phyloP scores from a whole-genome alignment of 768 basidiomycete species.

The Dioszegia aurantiaca region DNA sequence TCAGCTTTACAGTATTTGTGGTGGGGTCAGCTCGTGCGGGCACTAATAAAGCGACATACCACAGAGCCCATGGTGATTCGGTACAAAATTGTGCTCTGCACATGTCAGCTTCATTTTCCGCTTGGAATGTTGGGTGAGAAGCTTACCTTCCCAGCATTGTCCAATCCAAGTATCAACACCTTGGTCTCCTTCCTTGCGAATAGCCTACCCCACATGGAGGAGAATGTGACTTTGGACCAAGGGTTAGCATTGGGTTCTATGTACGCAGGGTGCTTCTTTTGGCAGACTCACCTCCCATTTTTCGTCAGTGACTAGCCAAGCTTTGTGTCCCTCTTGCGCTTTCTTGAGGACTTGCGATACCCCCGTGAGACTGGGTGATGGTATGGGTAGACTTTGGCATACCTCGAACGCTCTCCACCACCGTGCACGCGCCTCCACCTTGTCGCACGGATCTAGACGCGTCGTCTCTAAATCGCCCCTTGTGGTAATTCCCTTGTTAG shows the following conservation, averaged over 20 bases:
- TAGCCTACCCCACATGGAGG: conserved; percentile 46
- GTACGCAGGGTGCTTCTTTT: neutral
- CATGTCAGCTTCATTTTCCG: neutral
- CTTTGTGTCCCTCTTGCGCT: too few species aligned
- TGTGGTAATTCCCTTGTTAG: neutral
- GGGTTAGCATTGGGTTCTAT: neutral
- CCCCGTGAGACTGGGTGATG: too few species aligned
- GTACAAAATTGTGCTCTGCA: conserved; percentile 49
- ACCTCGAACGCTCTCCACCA: too few species aligned
- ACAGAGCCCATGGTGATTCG: conserved; percentile 52
- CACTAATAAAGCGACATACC: too few species aligned
- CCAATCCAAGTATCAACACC: conserved; percentile 51
- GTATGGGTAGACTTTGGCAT: too few species aligned
- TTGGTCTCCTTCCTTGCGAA: conserved; percentile 51
- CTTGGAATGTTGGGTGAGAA: neutral
- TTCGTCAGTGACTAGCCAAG: too few species aligned
- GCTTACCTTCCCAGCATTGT: conserved; percentile 52
- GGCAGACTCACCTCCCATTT: conserved; percentile 34
- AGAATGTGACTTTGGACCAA: conserved; percentile 46
- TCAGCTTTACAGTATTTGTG: neutral
- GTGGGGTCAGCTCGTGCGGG: too few species aligned
- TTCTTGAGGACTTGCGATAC: too few species aligned
- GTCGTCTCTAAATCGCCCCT: neutral
- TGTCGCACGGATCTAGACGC: neutral
- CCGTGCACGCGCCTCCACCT: neutral